Conservation (phyloP, 2,329 filamentous ascomycete species). For the Aspergillus sp. region DNA sequence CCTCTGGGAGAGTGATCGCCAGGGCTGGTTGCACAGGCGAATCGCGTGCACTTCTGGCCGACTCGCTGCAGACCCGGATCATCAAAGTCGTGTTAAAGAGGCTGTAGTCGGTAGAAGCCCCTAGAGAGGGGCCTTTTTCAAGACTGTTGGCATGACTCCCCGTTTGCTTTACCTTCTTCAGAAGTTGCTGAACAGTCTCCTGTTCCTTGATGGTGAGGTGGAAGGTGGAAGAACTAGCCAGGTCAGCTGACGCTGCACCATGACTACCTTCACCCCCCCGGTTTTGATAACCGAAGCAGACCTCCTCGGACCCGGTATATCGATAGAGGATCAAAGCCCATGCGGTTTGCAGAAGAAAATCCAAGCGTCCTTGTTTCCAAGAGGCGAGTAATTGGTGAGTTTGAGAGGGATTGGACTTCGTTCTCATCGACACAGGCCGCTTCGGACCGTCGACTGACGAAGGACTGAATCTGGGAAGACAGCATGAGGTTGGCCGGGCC, state of each 20-base stretch:
- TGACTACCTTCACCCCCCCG: constrained; percentile 15
- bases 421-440: constrained; percentile 36
- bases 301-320: constrained; percentile 48
- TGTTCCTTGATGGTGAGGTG: constrained; percentile 29
- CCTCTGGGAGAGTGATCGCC: constrained; percentile 30
- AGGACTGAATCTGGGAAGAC: constrained; percentile 35
- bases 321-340: constrained; percentile 48
- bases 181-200: constrained; percentile 25
- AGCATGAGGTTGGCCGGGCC: constrained; percentile 31
- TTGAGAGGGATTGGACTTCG: constrained; percentile 28
- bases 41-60: constrained; percentile 13
- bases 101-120: constrained; percentile 17
- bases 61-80: constrained; percentile 30
- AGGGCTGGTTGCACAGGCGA: constrained; percentile 24
- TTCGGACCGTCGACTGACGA: constrained; percentile 24
- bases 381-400: constrained; percentile 31
- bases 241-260: constrained; percentile 9
- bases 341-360: constrained; percentile 38
- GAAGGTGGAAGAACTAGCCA: constrained; percentile 19
- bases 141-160: constrained; percentile 8
- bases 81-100: constrained; percentile 38
- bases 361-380: constrained; percentile 25
- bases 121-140: constrained; percentile 7
- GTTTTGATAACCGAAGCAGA: constrained; percentile 47
- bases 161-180: constrained; percentile 25